Evolutionary conservation across 257 asterid genomes (phyloP), one percentile per base, ranked within the genome.

Genomic region (Salvia hispanica): DNA sequence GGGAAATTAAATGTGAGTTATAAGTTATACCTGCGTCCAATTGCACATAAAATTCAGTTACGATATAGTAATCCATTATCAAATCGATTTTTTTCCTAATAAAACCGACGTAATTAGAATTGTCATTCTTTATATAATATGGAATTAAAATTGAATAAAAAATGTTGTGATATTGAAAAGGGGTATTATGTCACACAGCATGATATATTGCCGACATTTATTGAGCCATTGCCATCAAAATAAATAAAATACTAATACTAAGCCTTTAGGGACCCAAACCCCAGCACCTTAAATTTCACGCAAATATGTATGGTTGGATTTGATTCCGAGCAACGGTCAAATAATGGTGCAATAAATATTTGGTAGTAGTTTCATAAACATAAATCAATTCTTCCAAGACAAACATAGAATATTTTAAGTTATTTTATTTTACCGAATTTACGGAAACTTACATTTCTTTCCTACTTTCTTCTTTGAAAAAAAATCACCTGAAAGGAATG

Each of bases 251-350:
- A n/a, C n/a, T n/a, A 18, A 16, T 4, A 7, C 7, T 52, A 5
- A 53, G 45, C 31, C 45, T 58, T 37, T 58, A 18, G 36, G 34
- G 70, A 0, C 46, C 64, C 64, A 11, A 54, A 28, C 31, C 31
- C 31, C 31, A 25, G 31, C 13, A 46, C 36, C 62, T 51, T 45
- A 57, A 40, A 50, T 64, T 65, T 43, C 52, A 59, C 50, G 50
- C 62, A 44, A 12, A 34, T 64, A 64, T 53, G 68, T 45, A 53
- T 45, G 67, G 65, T 72, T 67, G 71, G 11, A 6, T 46, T 39
- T 34, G 13, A 58, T 58, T 58, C 33, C 14, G 31, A 58, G 64
- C 18, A 46, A 9, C 65, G 40, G 36, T 59, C 48, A 39, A 37
- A 59, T 59, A 59, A 37, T 9, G 18, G 15, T 42, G 40, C 53